Base-by-base conservation (phyloP, 768 basidiomycete species). In the Leccinellum albellum region DNA sequence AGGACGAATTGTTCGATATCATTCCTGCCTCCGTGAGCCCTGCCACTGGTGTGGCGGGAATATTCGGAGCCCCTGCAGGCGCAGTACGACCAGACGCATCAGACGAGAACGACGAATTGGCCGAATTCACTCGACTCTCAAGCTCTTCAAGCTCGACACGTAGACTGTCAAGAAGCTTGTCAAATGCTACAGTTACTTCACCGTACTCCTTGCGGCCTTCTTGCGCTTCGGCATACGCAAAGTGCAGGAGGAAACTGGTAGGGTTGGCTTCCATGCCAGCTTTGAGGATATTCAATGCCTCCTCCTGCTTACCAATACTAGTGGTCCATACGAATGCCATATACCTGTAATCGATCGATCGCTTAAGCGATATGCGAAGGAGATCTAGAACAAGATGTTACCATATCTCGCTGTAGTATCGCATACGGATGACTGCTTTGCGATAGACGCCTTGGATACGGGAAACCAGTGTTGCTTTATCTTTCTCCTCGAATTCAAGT, bases 401-500 rank as follows among this genome's bases (percentile, higher is more conserved):
- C 97, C 96, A 98, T 55, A 98, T 87, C 73, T 99, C 97, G 4
- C 91, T 86, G 70, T 89, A 97, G 74, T 91, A 98, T 44, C 96
- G 79, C 91, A 98, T 91, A 56, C 91, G 84, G 50, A 91, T 87
- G 50, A 97, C 77, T 10, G 94, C 94, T 73, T 96, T 94, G 61
- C 88, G 81, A 69, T 97, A 93, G 20, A 91, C 90, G 46, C 86
- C 84, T 65, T 86, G 85, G 12, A 98, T 78, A 24, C 97, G 81
- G 6, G 77, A 79, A 49, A 86, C 78, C 37, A 97, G 72, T 8
- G 80, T 79, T 1, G 77, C 73, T 58, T 82, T 80, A 63, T 96
- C 93, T 66, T 85, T 87, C 51, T 91, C 89, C 61, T 95, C 93
- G 40, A 98, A 83, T 71, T 94, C 92, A 52, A 98, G 81, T 1